These are phyloP conservation scores for Microsporum canis DNA, from an alignment of 2,329 filamentous ascomycete species.

Conservation along the genomic window DNA sequence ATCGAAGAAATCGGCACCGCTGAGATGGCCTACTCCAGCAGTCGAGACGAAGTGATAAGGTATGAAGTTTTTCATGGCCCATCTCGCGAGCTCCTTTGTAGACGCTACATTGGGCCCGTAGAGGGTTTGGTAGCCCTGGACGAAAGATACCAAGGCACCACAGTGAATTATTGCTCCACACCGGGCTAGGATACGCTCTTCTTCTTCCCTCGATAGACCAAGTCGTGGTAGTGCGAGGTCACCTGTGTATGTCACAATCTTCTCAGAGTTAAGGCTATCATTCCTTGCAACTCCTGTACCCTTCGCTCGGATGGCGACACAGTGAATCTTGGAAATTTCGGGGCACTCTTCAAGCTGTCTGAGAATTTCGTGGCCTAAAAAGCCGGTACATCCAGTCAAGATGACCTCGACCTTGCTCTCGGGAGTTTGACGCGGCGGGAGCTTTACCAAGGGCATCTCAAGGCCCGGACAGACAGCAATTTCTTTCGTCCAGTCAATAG, in stretches of 20 bases:
- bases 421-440: not conserved
- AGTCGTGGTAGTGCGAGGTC: constrained; percentile 28
- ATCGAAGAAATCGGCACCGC: constrained; percentile 13
- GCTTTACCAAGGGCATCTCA: not conserved
- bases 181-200: constrained; percentile 19
- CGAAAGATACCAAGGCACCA: constrained; percentile 32
- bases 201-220: constrained; percentile 28
- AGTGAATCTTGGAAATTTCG: constrained; percentile 32
- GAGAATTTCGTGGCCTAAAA: constrained; percentile 33
- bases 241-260: constrained; percentile 28
- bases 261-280: constrained; percentile 12
- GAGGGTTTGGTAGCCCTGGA: constrained; percentile 22
- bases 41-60: constrained; percentile 27
- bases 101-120: constrained; percentile 19
- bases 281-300: not conserved
- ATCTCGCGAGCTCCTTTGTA: constrained; percentile 16
- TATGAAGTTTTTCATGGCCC: constrained; percentile 15
- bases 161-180: constrained; percentile 44
- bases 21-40: constrained; percentile 21
- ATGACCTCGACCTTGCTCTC: constrained; percentile 5
- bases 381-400: constrained; percentile 26
- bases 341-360: constrained; percentile 24
- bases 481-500: constrained; percentile 8
- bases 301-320: constrained; percentile 28
- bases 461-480: not conserved